Evolutionary conservation across 495 filamentous ascomycete genomes (phyloP).

Genomic region (Talaromyces ruber): DNA sequence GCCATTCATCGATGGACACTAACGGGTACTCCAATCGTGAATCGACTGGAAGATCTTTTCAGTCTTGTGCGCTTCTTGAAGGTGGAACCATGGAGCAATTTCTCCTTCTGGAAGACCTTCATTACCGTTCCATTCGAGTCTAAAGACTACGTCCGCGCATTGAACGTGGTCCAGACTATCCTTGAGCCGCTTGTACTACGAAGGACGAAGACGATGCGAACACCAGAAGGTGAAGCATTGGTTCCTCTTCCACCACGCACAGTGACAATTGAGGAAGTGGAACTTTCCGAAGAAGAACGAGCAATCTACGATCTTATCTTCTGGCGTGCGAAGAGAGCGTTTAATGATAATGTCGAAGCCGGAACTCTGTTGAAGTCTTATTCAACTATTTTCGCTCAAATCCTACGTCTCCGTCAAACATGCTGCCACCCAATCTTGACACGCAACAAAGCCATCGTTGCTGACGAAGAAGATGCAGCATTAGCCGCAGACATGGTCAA

Average conservation of each 20-base stretch:
- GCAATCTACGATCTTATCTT: constrained; percentile 90
- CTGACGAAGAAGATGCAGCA: constrained; percentile 80
- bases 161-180: constrained; percentile 96
- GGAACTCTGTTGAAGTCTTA: constrained; percentile 91
- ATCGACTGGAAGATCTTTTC: constrained; percentile 94
- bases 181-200: constrained; percentile 92
- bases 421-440: constrained; percentile 91
- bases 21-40: constrained; percentile 95
- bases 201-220: constrained; percentile 96
- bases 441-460: constrained; percentile 71
- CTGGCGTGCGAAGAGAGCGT: constrained; percentile 70
- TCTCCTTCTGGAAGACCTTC: constrained; percentile 98
- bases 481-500: constrained; percentile 69
- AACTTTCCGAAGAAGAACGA: constrained; percentile 73
- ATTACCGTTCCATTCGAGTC: constrained; percentile 96
- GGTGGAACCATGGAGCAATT: constrained; percentile 96
- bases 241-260: constrained; percentile 77
- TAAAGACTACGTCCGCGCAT: constrained; percentile 82
- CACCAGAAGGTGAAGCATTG: constrained; percentile 76
- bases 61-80: constrained; percentile 82
- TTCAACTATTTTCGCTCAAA: constrained; percentile 94
- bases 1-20: constrained; percentile 87
- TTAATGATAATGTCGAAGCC: constrained; percentile 77
- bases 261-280: constrained; percentile 75
- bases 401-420: constrained; percentile 84